These are phyloP conservation scores for Anthracocystis panici-leucophaei DNA, from an alignment of 1,284 basidiomycete genomes.

Conservation along the genomic window DNA sequence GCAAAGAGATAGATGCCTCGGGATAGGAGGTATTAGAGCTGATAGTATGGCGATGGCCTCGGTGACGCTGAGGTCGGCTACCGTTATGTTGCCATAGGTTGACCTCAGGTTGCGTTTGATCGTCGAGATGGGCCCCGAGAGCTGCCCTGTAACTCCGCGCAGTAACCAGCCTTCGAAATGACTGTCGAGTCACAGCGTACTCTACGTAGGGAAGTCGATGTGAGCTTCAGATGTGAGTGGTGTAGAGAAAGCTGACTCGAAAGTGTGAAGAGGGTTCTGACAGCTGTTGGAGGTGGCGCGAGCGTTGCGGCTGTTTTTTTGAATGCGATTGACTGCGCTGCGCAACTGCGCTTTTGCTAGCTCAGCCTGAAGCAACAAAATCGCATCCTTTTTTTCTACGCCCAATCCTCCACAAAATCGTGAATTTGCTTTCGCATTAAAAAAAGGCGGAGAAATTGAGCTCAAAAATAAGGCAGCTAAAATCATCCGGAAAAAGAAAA, in stretches of 20 bases:
- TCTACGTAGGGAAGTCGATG: not conserved
- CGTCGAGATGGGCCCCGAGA: no score
- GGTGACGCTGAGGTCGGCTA: no score
- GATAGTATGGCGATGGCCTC: no score
- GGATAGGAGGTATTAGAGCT: no score
- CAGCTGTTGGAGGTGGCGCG: slow-evolving; percentile 2
- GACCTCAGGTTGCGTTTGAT: no score
- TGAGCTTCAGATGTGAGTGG: not conserved
- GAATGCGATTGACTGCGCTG: not conserved
- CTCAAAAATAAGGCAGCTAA: not conserved
- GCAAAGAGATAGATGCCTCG: not conserved
- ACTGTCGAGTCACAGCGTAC: not conserved
- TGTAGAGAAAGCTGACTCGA: not conserved
- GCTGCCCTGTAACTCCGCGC: not conserved
- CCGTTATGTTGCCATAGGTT: no score
- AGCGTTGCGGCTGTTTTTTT: not conserved
- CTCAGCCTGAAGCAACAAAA: no score
- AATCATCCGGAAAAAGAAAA: slow-evolving; percentile 1
- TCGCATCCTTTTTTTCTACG: not conserved
- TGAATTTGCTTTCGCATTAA: no score
- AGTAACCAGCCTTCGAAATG: not conserved
- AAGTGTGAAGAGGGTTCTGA: slow-evolving; percentile 4
- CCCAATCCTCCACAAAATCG: slow-evolving; percentile 18
- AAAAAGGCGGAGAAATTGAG: slow-evolving; percentile 1
- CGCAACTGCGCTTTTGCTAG: not conserved